Evolutionary conservation across 371 early-diverging fungal genomes (phyloP).

Genomic region (Rhizopus sp.): DNA sequence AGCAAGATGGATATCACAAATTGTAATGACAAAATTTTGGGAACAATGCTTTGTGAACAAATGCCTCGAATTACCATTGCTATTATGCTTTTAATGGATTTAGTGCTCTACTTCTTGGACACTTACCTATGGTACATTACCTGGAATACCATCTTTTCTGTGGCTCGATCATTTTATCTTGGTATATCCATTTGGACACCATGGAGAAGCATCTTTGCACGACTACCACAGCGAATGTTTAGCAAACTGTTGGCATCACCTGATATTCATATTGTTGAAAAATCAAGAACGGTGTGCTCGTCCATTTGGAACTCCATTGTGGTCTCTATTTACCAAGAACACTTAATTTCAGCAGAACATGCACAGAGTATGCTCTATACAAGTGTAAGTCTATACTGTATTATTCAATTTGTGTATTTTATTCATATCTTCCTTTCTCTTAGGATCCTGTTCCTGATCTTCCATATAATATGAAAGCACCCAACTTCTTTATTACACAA

Average conservation of each 20-base stretch:
- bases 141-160: slow-evolving; percentile 82
- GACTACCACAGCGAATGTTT: slow-evolving; percentile 86
- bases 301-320: slow-evolving; percentile 91
- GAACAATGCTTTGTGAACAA: slow-evolving; percentile 59
- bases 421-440: not conserved
- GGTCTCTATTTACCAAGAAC: slow-evolving; percentile 86
- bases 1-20: slow-evolving; percentile 56
- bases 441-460: slow-evolving; percentile 62
- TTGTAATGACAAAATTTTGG: slow-evolving; percentile 58
- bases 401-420: not conserved
- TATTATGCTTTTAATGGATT: slow-evolving; percentile 78
- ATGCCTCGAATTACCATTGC: slow-evolving; percentile 76
- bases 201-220: slow-evolving; percentile 85
- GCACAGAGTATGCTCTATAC: slow-evolving; percentile 78
- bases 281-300: slow-evolving; percentile 79
- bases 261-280: slow-evolving; percentile 70
- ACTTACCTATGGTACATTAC: slow-evolving; percentile 93
- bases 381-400: slow-evolving; percentile 42
- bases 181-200: slow-evolving; percentile 89
- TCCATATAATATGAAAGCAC: slow-evolving; percentile 73
- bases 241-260: slow-evolving; percentile 76
- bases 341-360: slow-evolving; percentile 79
- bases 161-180: slow-evolving; percentile 77
- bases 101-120: slow-evolving; percentile 85
- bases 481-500: slow-evolving; percentile 83